These are phyloP conservation scores for Corymbia citriodora DNA, from an alignment of 441 rosid species.

Conservation along the genomic window DNA sequence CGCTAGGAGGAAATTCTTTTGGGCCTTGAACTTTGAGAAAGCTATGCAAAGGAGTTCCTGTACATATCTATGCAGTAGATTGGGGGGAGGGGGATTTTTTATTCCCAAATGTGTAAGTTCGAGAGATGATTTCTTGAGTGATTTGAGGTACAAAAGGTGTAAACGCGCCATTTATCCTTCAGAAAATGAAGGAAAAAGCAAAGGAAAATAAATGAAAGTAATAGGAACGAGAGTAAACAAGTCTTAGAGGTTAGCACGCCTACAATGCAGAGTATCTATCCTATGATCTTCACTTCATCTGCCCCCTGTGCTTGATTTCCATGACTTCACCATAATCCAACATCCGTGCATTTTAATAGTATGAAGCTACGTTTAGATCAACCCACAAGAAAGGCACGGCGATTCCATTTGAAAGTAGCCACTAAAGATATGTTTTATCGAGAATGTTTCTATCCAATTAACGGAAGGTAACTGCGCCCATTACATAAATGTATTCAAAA, in stretches of 20 bases:
- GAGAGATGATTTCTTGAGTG: background rate
- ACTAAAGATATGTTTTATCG: fast-evolving
- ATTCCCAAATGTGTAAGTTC: background rate
- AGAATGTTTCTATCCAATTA: background rate
- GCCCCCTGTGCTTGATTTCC: background rate
- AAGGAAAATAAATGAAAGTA: too few species aligned
- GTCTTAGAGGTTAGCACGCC: background rate
- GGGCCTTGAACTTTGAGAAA: background rate
- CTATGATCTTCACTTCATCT: slow-evolving; percentile 19
- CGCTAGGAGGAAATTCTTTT: background rate
- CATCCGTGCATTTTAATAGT: background rate
- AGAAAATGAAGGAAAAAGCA: background rate
- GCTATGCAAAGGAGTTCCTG: background rate
- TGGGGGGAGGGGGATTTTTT: background rate
- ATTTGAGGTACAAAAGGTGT: background rate
- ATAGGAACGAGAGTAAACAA: background rate
- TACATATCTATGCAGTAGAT: background rate
- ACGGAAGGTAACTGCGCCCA: background rate
- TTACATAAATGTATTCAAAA: background rate
- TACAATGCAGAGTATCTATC: too few species aligned
- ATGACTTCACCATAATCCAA: background rate
- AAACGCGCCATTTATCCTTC: background rate
- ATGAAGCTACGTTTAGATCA: background rate
- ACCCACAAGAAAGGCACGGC: background rate
- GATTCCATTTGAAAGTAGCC: background rate